Conservation (phyloP, 768 basidiomycete species). For the Tylopilus felleus region DNA sequence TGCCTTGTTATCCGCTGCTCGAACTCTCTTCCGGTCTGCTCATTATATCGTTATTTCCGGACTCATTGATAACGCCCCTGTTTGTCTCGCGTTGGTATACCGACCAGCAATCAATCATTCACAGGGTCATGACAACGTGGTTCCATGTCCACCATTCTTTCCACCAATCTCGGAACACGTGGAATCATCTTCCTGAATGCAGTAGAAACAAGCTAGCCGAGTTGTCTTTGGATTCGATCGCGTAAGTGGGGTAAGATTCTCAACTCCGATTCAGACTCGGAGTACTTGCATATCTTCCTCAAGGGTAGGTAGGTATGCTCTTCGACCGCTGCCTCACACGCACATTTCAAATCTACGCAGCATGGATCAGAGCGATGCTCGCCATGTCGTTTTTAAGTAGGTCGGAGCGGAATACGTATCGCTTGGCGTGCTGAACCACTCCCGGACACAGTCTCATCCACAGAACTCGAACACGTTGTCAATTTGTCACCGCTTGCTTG, state of each 20-base stretch:
- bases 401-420: background rate
- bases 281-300: background rate
- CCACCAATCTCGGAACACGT: background rate
- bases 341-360: too few relatives aligned
- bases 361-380: slow-evolving; percentile 10
- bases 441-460: background rate
- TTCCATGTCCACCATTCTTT: slow-evolving; percentile 1
- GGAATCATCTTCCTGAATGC: background rate
- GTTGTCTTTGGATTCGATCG: background rate
- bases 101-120: background rate
- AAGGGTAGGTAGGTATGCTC: background rate
- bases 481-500: slow-evolving; percentile 4
- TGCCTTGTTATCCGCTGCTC: background rate
- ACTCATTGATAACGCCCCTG: background rate
- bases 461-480: background rate
- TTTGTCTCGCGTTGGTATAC: background rate
- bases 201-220: background rate
- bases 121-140: background rate
- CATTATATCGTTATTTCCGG: background rate
- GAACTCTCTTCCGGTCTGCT: background rate
- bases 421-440: slow-evolving; percentile 1
- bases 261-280: background rate
- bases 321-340: too few relatives aligned
- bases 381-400: background rate
- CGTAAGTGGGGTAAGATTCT: background rate